A percentile compares a stretch with the other conserved stretches of the same genome.
Evolutionary conservation across 2,329 filamentous ascomycete species (phyloP).

Genomic region (Sporothrix protearum): DNA sequence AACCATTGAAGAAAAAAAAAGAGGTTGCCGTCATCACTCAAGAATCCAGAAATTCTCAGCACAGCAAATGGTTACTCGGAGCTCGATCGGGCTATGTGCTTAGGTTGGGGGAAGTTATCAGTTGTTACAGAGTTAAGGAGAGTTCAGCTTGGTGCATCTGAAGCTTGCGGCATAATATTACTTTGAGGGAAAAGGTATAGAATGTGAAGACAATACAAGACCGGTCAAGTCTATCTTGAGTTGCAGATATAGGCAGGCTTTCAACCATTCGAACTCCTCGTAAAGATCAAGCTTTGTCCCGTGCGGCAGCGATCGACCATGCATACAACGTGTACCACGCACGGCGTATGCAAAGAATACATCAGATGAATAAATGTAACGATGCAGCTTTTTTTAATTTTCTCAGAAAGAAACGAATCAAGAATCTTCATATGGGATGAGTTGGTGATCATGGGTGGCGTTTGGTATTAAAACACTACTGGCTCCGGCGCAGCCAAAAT

Average conservation of each 20-base stretch:
- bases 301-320: neutral
- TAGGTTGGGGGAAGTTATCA: neutral
- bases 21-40: neutral
- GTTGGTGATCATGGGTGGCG: neutral
- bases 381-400: neutral
- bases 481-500: neutral
- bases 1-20: neutral
- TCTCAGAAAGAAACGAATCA: neutral
- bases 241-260: neutral
- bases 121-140: neutral
- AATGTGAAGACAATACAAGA: neutral
- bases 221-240: neutral
- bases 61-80: neutral
- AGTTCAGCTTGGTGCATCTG: neutral
- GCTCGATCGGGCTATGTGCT: too few relatives aligned
- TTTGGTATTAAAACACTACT: neutral
- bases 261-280: neutral
- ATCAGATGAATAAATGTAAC: neutral
- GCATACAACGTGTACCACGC: conserved; percentile 11
- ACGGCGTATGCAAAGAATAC: neutral
- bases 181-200: neutral
- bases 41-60: neutral
- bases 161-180: neutral
- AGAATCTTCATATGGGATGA: neutral
- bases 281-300: neutral